Evolutionary conservation across 495 filamentous ascomycete species (phyloP), one percentile per base, ranked within the genome.

Genomic region (Bombardia bombarda): DNA sequence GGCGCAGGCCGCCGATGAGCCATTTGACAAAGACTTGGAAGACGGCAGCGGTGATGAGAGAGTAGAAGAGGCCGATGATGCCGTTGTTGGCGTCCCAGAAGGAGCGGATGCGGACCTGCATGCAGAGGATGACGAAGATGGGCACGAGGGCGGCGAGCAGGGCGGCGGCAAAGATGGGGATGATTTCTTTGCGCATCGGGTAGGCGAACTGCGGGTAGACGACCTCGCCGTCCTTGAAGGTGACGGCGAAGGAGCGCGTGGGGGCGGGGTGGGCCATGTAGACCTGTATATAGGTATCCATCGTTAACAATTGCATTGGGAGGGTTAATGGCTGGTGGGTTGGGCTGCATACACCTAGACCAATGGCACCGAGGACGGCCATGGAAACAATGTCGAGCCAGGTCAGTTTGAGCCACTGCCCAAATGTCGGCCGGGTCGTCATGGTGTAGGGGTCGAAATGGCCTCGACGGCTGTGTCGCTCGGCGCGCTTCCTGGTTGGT

Each of bases 41-140:
- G 25, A 77, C 63, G 20, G 71, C 73, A 13, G 74, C 74, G 9
- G 67, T 65, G 58, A 83, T 76, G 37, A 82, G 60, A 3, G 69
- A 64, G 60, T 82, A 82, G 9, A 81, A 56, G 0, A 82, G 61
- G 5, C 80, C 80, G 31, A 81, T 63, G 33, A 75, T 58, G 24
- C 70, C 79, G 45, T 81, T 82, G 60, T 82, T 82, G 38, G 70
- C 56, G 44, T 84, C 80, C 79, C 78, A 83, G 64, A 83, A 83
- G 26, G 70, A 76, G 32, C 77, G 72, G 25, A 79, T 66, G 8
- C 79, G 70, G 44, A 82, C 69, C 52, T 82, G 78, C 56, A 72
- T 66, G 32, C 74, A 51, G 7, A 74, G 61, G 55, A 83, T 73
- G 48, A 81, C 56, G 31, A 66, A 43, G 60, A 81, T 72, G 13